Evolutionary conservation across 2,329 filamentous ascomycete genomes (phyloP).

Genomic region (Cercospora sp.): DNA sequence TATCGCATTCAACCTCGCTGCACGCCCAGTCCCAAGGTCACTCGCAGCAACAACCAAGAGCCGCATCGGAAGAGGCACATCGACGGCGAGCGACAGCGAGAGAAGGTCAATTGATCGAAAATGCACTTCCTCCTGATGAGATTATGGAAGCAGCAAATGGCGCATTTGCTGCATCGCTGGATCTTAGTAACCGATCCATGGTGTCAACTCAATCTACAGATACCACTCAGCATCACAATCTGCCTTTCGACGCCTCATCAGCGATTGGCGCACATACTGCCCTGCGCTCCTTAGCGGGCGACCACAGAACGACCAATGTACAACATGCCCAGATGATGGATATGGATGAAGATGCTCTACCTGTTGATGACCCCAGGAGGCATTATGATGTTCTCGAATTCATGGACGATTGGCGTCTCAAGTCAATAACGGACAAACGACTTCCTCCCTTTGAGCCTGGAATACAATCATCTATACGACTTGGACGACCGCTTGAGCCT

Average conservation of each 20-base stretch:
- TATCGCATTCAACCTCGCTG: not conserved
- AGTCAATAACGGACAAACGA: slow-evolving; percentile 26
- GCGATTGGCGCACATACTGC: not conserved
- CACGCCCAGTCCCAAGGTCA: not conserved
- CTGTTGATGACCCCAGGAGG: slow-evolving; percentile 34
- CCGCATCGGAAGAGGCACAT: not conserved
- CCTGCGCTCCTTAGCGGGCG: not conserved
- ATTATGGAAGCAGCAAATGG: not conserved
- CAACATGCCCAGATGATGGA: slow-evolving; percentile 11
- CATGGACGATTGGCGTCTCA: slow-evolving; percentile 36
- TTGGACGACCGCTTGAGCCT: slow-evolving; percentile 20
- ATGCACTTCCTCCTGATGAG: not conserved
- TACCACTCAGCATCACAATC: not conserved
- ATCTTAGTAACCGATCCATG: not conserved
- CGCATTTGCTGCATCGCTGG: not conserved
- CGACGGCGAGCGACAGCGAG: not conserved
- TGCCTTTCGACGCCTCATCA: not conserved
- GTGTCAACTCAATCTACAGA: not conserved
- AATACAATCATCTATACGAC: slow-evolving; percentile 24
- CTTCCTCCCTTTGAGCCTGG: slow-evolving; percentile 27
- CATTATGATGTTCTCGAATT: slow-evolving; percentile 38
- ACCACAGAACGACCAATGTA: not conserved
- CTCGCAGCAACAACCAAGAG: not conserved
- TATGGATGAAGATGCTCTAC: slow-evolving; percentile 31
- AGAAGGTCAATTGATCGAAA: not conserved